A percentile compares a stretch with the other conserved stretches of the same genome.
These are phyloP conservation scores for Neurospora sp. DNA, from an alignment of 495 filamentous ascomycete genomes.

Conservation along the genomic window DNA sequence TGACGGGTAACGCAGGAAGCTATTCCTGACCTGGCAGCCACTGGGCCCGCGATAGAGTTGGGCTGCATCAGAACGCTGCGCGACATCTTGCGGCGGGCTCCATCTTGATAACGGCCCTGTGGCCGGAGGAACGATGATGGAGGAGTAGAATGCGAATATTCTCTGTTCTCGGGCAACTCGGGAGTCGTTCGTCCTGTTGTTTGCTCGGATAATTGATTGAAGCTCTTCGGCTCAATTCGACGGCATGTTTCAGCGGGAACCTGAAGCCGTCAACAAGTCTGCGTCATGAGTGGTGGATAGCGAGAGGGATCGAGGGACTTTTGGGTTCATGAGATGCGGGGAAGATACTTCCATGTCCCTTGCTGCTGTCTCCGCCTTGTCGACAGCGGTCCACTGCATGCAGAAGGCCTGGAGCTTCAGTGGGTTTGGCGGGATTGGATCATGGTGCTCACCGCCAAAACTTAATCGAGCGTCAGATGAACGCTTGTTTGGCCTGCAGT, in stretches of 20 bases:
- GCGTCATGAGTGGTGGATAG: background rate
- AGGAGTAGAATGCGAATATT: background rate
- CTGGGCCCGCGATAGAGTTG: background rate
- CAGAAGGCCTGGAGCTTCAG: background rate
- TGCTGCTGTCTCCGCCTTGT: background rate
- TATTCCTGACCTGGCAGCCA: background rate
- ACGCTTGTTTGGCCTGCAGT: background rate
- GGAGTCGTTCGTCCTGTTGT: background rate
- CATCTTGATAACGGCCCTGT: background rate
- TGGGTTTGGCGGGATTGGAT: background rate
- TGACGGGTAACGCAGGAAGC: background rate
- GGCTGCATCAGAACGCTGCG: background rate
- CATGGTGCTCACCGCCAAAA: background rate
- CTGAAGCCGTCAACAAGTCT: background rate
- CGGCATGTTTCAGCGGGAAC: background rate
- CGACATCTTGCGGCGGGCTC: background rate
- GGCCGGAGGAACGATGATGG: background rate
- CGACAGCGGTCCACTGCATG: background rate
- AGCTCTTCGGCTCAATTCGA: background rate
- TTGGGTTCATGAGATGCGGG: background rate
- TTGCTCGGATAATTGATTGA: background rate
- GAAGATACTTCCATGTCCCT: background rate
- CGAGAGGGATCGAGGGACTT: background rate
- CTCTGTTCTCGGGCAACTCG: background rate
- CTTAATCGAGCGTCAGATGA: background rate